Base-by-base conservation (phyloP, 2,329 filamentous ascomycete genomes). In the Nemania sp. region DNA sequence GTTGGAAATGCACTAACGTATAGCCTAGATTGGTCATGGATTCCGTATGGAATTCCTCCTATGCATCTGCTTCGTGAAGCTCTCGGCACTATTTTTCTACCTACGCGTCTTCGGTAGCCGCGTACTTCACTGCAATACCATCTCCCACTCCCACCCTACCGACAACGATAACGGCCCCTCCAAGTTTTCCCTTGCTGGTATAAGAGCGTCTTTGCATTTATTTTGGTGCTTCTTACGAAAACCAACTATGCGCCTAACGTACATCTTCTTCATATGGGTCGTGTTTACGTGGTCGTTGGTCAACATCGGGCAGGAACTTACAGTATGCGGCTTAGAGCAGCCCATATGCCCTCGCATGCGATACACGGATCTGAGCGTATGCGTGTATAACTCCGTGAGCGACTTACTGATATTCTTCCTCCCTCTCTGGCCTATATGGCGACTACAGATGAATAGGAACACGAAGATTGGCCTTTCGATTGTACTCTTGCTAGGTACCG, bases 391-490 rank as follows among this genome's bases (percentile, higher is more conserved):
- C 57, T 82, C 86, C 38, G 70, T 79, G 5, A 83, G 82, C 13
- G 84, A 87, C 66, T 62, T 84, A 15, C 68, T 84, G 62, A 82
- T 87, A 47, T 74, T 87, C 47, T 38, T 79, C 20, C 73, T 87
- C 51, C 84, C 85, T 1, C 79, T 87, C 65, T 79, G 81, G 26
- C 82, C 82, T 22, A 79, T 87, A 15, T 82, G 82, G 78, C 71
- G 76, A 20, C 80, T 85, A 52, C 82, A 85, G 59, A 76, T 86
- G 61, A 79, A 79, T 2, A 69, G 73, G 5, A 73, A 74, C 11
- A 79, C 82, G 52, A 85, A 83, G 71, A 74, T 80, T 26, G 80
- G 78, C 2, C 69, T 85, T 38, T 81, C 82, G 65, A 66, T 79
- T 32, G 77, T 85, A 7, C 84, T 85, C 71, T 73, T 79, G 1